These are phyloP conservation scores for Candida sanyaensis DNA, from an alignment of 1,139 yeast species.

Conservation along the genomic window DNA sequence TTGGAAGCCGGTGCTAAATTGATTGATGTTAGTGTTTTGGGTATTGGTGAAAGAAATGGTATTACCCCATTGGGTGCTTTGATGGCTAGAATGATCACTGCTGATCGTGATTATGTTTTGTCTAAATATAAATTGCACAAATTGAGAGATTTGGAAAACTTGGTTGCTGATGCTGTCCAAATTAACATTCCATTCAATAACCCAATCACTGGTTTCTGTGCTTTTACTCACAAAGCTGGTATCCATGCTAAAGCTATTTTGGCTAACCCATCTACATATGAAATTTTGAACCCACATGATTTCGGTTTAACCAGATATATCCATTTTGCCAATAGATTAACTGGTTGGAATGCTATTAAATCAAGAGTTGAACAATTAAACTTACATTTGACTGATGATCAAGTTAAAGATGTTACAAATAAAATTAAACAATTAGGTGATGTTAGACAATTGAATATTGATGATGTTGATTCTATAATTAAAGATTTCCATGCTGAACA, in stretches of 20 bases:
- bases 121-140: conserved; percentile 95
- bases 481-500: conserved; percentile 86
- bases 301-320: conserved; percentile 94
- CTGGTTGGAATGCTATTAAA: conserved; percentile 99
- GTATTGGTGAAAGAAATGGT: conserved; percentile 99
- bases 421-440: conserved; percentile 95
- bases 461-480: conserved; percentile 96
- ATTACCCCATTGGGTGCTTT: conserved; percentile 96
- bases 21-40: conserved; percentile 93
- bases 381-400: conserved; percentile 86
- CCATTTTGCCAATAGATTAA: conserved; percentile 95
- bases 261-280: conserved; percentile 98
- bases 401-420: conserved; percentile 90
- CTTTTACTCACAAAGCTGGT: conserved; percentile 99
- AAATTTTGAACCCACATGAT: conserved; percentile 91
- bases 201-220: conserved; percentile 99
- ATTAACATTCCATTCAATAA: conserved; percentile 97
- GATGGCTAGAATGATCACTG: conserved; percentile 99
- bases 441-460: conserved; percentile 90
- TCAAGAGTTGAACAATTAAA: conserved; percentile 97
- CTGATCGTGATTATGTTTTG: conserved; percentile 94
- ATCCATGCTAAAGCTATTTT: conserved; percentile 98
- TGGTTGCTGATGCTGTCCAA: conserved; percentile 97
- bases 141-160: conserved; percentile 91
- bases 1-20: conserved; percentile 96